Conservation (phyloP, 768 basidiomycete genomes). For the Xerocomus spinulosus region DNA sequence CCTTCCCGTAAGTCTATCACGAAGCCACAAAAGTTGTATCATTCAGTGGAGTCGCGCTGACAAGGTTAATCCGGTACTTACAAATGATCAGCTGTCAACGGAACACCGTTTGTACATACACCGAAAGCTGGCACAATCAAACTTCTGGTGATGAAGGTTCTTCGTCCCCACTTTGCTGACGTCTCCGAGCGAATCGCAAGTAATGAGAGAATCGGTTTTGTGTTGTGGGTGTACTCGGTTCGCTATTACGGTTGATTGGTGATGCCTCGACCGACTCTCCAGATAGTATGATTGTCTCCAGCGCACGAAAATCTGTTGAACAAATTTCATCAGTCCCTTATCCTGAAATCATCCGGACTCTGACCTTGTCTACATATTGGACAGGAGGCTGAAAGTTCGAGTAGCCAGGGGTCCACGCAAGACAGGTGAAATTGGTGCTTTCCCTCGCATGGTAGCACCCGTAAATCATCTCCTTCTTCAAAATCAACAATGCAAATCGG, state of each 20-base stretch:
- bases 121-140: conserved; percentile 2
- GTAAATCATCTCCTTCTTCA: conserved; percentile 87
- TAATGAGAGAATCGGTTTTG: conserved; percentile 54
- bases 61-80: no score
- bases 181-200: conserved; percentile 47
- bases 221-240: conserved; percentile 11
- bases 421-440: conserved; percentile 85
- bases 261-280: conserved; percentile 22
- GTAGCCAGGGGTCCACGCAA: conserved; percentile 92
- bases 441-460: conserved; percentile 87
- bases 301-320: conserved; percentile 51
- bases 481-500: conserved; percentile 96
- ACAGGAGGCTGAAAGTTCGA: conserved; percentile 86
- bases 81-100: no score
- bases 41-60: no score
- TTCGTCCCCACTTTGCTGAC: conserved; percentile 40
- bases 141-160: conserved; percentile 14
- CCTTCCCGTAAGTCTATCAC: no score
- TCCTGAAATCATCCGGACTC: background rate
- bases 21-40: no score
- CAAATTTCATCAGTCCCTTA: background rate
- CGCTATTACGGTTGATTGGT: conserved; percentile 11
- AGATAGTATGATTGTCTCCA: conserved; percentile 56
- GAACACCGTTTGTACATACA: background rate
- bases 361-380: conserved; percentile 88